Evolutionary conservation across 192 early-diverging fungal species (phyloP).

Genomic region (Coemansia sp.): DNA sequence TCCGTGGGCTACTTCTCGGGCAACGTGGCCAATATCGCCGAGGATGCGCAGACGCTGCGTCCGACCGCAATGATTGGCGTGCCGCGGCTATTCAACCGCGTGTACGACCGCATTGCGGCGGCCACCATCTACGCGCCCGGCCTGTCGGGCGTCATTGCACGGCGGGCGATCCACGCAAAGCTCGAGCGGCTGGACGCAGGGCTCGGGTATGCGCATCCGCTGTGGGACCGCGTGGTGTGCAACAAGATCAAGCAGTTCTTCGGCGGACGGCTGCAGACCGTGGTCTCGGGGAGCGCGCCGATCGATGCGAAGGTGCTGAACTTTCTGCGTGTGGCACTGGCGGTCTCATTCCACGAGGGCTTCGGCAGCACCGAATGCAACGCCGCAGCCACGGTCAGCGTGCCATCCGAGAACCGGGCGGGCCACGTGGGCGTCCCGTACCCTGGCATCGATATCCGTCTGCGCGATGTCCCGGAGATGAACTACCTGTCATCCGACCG

Average conservation of each 20-base stretch:
- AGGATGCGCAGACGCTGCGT: constrained; percentile 78
- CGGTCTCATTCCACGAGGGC: constrained; percentile 59
- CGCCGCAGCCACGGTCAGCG: constrained; percentile 29
- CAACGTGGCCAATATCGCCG: constrained; percentile 64
- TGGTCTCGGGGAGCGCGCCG: constrained; percentile 71
- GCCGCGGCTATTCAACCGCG: constrained; percentile 88
- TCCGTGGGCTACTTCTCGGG: constrained; percentile 76
- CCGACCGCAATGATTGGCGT: constrained; percentile 88
- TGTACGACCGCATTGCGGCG: constrained; percentile 79
- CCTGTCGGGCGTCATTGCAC: constrained; percentile 62
- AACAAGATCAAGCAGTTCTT: constrained; percentile 76
- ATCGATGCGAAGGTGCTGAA: constrained; percentile 65
- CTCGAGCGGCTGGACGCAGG: constrained; percentile 56
- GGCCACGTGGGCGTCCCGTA: constrained; percentile 80
- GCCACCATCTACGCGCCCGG: constrained; percentile 64
- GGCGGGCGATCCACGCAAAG: constrained; percentile 62
- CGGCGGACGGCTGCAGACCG: constrained; percentile 68
- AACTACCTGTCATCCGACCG: constrained; percentile 77
- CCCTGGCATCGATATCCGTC: constrained; percentile 77
- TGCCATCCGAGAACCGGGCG: constrained; percentile 37
- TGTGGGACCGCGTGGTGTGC: constrained; percentile 90
- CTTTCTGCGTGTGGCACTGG: constrained; percentile 67
- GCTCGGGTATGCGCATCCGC: constrained; percentile 61
- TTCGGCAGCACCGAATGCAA: constrained; percentile 55
- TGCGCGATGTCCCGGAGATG: constrained; percentile 90